Evolutionary conservation across 495 filamentous ascomycete species (phyloP), one percentile per base, ranked within the genome.

Genomic region (Tuber microsphaerosporum): DNA sequence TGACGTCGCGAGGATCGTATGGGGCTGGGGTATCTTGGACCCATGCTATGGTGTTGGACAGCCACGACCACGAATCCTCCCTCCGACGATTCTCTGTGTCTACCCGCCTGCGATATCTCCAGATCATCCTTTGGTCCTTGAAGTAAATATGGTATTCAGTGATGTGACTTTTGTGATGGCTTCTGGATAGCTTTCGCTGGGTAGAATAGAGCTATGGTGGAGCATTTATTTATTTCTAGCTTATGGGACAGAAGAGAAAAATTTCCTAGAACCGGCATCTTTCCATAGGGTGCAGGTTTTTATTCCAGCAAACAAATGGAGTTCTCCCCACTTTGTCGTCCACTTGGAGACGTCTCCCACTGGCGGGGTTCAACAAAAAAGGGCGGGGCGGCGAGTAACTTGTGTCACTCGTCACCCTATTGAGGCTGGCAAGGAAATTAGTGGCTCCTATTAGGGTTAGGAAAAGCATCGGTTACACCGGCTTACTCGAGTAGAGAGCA

Each of bases 1-100:
- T 76, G 68, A 76, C 74, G 44, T 56, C 73, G 73, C 73, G 73
- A 68, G 37, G 51, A 69, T 44, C 4, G 56, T 65, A 34, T 19
- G 56, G 56, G 56, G 26, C 56, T 65, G 56, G 56, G 56, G 56
- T 34, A 14, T 34, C 31, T 65, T 65, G 26, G 26, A 65, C 26
- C 56, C 56, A 65, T 65, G 56, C 56, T 65, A 65, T 65, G 56
- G 56, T 65, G 56, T 65, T 65, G 5, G 56, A 65, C 26, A 65
- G 56, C 56, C 56, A 65, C 26, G 56, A 34, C 56, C 71, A 56
- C n/a, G 26, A 41, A 39, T 56, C 41, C 31, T 37, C 68, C 22
- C 43, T 16, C 19, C 34, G 45, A 71, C 43, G 34, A 48, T 46
- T 31, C 39, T 26, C 45, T 31, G 42, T 65, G 26, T 34, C 56